Evolutionary conservation across 805 yeast genomes (phyloP).

Genomic region (Priceomyces castillae): DNA sequence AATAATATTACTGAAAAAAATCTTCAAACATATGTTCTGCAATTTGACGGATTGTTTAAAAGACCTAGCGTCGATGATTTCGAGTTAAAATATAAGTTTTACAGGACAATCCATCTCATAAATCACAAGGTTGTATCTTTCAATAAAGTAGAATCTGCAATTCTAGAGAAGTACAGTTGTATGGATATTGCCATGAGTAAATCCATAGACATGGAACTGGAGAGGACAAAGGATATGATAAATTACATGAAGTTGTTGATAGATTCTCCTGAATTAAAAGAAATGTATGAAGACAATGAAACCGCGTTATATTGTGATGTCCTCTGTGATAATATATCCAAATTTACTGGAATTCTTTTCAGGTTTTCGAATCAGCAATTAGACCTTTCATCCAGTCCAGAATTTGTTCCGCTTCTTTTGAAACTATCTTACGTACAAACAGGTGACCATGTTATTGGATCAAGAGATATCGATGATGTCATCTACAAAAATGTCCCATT

Average conservation of each 20-base stretch:
- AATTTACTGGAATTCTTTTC: constrained; percentile 25
- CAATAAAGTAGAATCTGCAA: constrained; percentile 18
- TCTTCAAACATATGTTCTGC: not conserved
- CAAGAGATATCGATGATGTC: constrained; percentile 22
- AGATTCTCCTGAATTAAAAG: constrained; percentile 28
- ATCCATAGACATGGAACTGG: constrained; percentile 11
- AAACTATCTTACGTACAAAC: constrained; percentile 22
- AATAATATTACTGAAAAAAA: not conserved
- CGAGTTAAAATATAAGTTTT: constrained; percentile 20
- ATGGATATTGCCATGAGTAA: constrained; percentile 11
- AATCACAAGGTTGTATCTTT: constrained; percentile 25
- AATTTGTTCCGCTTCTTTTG: constrained; percentile 36
- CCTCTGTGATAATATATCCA: constrained; percentile 23
- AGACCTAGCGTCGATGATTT: constrained; percentile 16
- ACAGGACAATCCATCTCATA: constrained; percentile 24
- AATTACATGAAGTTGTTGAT: constrained; percentile 31
- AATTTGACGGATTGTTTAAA: constrained; percentile 6
- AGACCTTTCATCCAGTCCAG: constrained; percentile 22
- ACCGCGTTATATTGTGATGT: constrained; percentile 16
- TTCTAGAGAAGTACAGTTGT: constrained; percentile 29
- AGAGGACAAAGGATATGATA: constrained; percentile 27
- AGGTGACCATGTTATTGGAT: constrained; percentile 17
- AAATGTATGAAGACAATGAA: constrained; percentile 4
- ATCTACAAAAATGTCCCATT: constrained; percentile 16
- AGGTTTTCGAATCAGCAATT: constrained; percentile 24